A percentile compares a stretch with the other conserved stretches of the same genome.
These are phyloP conservation scores for Dendrobium huoshanense DNA, from an alignment of 106 monocot species.

Conservation along the genomic window DNA sequence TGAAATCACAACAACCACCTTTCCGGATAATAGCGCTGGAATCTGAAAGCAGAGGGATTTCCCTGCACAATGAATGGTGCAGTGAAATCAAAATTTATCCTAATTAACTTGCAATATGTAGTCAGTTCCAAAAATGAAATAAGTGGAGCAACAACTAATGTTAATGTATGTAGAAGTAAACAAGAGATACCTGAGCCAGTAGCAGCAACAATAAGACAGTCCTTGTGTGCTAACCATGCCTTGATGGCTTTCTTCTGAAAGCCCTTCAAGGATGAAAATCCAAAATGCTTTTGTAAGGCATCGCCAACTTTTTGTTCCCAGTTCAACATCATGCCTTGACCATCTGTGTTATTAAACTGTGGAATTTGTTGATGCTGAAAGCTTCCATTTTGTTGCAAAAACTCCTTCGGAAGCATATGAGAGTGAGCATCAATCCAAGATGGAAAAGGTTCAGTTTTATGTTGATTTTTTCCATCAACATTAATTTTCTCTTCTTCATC, in stretches of 20 bases:
- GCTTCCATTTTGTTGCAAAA: slow-evolving; percentile 10
- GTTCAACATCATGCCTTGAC: slow-evolving; percentile 14
- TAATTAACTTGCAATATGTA: not conserved
- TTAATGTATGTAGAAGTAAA: not conserved
- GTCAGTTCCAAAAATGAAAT: not conserved
- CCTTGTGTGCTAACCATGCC: slow-evolving; percentile 63
- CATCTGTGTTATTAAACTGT: slow-evolving; percentile 4
- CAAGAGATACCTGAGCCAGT: slow-evolving; percentile 76
- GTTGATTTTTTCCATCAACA: slow-evolving; percentile 2
- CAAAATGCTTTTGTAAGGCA: slow-evolving; percentile 70
- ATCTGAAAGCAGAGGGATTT: slow-evolving; percentile 98
- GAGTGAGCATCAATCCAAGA: slow-evolving; percentile 6
- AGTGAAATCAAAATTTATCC: not conserved
- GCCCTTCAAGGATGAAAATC: slow-evolving; percentile 66
- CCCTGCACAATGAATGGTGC: slow-evolving; percentile 41
- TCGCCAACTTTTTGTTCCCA: slow-evolving; percentile 33
- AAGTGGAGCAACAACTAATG: slow-evolving; percentile 2
- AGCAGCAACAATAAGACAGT: slow-evolving; percentile 90
- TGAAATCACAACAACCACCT: slow-evolving; percentile 84
- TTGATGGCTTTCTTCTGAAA: slow-evolving; percentile 87
- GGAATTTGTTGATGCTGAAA: slow-evolving; percentile 5
- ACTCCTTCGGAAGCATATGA: slow-evolving; percentile 1
- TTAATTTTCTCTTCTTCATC: slow-evolving; percentile 4
- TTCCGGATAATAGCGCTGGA: slow-evolving; percentile 74
- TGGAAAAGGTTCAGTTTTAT: slow-evolving; percentile 3